Conservation (phyloP, 108 stramenopile genomes). For the Licmophora abbreviata region DNA sequence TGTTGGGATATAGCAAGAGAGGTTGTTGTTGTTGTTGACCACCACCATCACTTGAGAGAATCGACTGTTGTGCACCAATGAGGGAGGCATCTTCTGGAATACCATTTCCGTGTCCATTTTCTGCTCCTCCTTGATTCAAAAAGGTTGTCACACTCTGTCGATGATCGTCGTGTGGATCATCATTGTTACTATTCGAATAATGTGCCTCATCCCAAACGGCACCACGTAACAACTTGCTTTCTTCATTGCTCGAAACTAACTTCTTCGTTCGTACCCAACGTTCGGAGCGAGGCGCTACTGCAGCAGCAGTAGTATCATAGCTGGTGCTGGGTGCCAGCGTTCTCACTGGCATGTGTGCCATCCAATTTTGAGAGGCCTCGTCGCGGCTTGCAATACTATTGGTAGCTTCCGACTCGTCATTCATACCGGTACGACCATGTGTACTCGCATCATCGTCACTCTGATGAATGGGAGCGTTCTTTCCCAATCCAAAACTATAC, state of each 20-base stretch:
- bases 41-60: too few species aligned
- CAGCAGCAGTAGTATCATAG: background rate
- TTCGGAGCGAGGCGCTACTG: background rate
- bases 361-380: background rate
- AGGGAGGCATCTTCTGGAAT: background rate
- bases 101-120: conserved; percentile 13
- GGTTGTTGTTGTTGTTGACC: conserved; percentile 10
- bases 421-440: background rate
- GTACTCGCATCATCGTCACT: background rate
- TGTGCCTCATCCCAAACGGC: conserved; percentile 59
- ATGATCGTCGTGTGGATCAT: background rate
- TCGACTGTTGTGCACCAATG: background rate
- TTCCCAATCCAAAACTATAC: background rate
- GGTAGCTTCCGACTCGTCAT: background rate
- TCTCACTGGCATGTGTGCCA: background rate
- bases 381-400: background rate
- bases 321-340: too few species aligned
- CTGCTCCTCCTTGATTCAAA: conserved; percentile 22
- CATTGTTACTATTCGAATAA: conserved; percentile 7
- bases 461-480: background rate
- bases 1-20: conserved; percentile 34
- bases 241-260: background rate
- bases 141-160: background rate
- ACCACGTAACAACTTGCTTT: conserved; percentile 24
- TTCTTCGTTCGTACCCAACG: background rate